These are phyloP conservation scores for Pyrenophora tritici-repentis DNA, from an alignment of 2,329 filamentous ascomycete species.

Conservation along the genomic window DNA sequence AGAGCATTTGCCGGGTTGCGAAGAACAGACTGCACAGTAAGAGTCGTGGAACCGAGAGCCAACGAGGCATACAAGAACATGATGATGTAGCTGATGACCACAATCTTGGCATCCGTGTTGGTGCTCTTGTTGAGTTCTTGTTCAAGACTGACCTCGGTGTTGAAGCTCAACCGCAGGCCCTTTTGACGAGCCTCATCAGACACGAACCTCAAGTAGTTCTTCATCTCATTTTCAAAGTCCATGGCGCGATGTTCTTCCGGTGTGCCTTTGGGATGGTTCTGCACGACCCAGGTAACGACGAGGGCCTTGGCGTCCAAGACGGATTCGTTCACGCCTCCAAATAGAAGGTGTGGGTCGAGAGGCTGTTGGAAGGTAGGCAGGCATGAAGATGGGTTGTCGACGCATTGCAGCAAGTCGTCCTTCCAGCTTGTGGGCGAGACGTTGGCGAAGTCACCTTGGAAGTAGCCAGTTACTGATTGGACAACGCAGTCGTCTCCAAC, in stretches of 20 bases:
- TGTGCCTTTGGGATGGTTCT: constrained; percentile 78
- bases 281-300: constrained; percentile 92
- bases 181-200: constrained; percentile 78
- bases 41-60: constrained; percentile 84
- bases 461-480: constrained; percentile 91
- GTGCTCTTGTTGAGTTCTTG: constrained; percentile 97
- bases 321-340: constrained; percentile 75
- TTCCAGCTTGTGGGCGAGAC: constrained; percentile 72
- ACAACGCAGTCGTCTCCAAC: constrained; percentile 87
- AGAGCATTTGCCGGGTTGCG: constrained; percentile 82
- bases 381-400: constrained; percentile 77
- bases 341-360: constrained; percentile 79
- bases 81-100: constrained; percentile 94
- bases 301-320: constrained; percentile 77
- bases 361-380: constrained; percentile 89
- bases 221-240: constrained; percentile 86
- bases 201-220: constrained; percentile 72
- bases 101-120: constrained; percentile 96
- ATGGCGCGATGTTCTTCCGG: constrained; percentile 73
- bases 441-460: constrained; percentile 68
- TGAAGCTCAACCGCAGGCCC: constrained; percentile 89
- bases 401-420: constrained; percentile 72
- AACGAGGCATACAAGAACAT: constrained; percentile 98
- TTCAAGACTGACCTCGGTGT: constrained; percentile 91
- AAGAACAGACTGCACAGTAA: constrained; percentile 76